A percentile compares a stretch with the other conserved stretches of the same genome.
phyloP scores from a whole-genome alignment of 192 early-diverging fungal genomes.

The Backusella circina region DNA sequence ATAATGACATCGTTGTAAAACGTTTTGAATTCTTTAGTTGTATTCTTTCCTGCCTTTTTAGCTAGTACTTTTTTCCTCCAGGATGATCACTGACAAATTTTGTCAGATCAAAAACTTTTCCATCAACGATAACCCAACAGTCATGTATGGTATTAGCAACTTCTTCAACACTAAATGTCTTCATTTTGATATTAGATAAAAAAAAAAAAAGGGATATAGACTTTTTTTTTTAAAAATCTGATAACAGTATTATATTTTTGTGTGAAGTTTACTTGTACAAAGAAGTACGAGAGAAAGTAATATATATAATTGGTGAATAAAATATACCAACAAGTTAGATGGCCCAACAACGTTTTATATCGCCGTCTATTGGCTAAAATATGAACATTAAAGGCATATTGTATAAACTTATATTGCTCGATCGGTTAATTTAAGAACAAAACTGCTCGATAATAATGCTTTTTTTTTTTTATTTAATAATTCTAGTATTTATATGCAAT shows the following conservation, averaged over 20 bases:
- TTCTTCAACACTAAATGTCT: conserved; percentile 52
- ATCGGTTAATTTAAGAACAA: neutral
- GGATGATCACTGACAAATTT: conserved; percentile 79
- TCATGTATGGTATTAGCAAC: conserved; percentile 60
- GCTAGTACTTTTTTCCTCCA: conserved; percentile 86
- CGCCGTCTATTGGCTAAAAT: neutral
- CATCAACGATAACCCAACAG: conserved; percentile 74
- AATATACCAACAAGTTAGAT: too few relatives aligned
- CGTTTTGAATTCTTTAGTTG: conserved; percentile 78
- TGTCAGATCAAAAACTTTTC: conserved; percentile 76
- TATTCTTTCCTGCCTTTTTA: conserved; percentile 75
- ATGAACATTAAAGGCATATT: neutral
- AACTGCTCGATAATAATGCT: neutral
- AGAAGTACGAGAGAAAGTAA: too few relatives aligned
- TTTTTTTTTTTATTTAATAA: neutral
- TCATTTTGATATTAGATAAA: neutral
- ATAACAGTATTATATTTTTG: too few relatives aligned
- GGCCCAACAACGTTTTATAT: too few relatives aligned
- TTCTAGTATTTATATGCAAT: neutral
- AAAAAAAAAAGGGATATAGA: neutral
- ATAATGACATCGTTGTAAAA: conserved; percentile 46
- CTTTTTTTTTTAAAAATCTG: too few relatives aligned
- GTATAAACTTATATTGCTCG: neutral
- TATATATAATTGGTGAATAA: too few relatives aligned
- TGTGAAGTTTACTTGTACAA: too few relatives aligned